Conservation (phyloP, 306 rosid genomes). For the Carpinus viminea region DNA sequence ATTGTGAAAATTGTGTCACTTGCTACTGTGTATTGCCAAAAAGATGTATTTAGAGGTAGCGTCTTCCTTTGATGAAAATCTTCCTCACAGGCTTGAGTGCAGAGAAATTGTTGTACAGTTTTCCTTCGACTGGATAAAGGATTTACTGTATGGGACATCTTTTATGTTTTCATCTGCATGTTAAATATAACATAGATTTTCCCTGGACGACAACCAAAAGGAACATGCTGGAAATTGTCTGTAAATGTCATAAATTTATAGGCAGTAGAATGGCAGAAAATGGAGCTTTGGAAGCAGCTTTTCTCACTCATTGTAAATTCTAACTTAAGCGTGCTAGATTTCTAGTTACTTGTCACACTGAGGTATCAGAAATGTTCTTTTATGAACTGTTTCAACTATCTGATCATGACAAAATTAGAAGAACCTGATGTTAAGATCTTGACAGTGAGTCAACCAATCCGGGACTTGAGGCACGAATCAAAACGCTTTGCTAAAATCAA, state of each 20-base stretch:
- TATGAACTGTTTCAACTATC: too few relatives aligned
- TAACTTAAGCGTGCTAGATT: too few relatives aligned
- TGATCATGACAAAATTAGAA: background rate
- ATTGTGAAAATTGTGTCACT: too few relatives aligned
- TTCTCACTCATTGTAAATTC: too few relatives aligned
- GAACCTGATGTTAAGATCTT: background rate
- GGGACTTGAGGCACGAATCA: background rate
- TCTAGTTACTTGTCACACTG: too few relatives aligned
- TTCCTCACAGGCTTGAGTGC: background rate
- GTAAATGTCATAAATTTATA: background rate
- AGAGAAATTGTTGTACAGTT: background rate
- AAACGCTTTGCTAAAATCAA: background rate
- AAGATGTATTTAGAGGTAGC: background rate
- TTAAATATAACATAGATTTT: background rate
- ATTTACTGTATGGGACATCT: background rate
- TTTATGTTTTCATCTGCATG: background rate
- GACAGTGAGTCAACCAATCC: background rate
- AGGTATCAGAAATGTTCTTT: too few relatives aligned
- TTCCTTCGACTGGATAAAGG: background rate
- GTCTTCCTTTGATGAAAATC: background rate
- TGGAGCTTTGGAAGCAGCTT: background rate
- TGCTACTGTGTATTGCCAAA: background rate
- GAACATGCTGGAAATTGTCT: background rate
- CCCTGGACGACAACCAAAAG: background rate
- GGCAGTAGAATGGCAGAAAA: background rate